A percentile compares a stretch with the other conserved stretches of the same genome.
Conservation (phyloP, 352 stramenopile species). For the Pythium coloratum region DNA sequence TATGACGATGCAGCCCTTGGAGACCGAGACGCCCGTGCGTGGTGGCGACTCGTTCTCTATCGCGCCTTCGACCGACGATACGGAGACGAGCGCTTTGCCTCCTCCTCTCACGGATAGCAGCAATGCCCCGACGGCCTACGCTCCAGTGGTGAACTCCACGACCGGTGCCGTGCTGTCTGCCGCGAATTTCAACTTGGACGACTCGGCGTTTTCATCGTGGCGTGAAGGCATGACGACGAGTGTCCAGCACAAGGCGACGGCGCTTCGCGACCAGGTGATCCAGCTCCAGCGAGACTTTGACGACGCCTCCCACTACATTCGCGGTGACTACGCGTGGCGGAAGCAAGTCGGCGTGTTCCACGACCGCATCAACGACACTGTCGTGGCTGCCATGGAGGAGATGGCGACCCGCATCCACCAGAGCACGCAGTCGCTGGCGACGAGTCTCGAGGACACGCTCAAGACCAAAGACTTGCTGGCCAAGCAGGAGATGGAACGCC, state of each 20-base stretch:
- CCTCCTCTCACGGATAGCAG: background rate
- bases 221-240: slow-evolving; percentile 35
- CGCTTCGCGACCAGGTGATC: slow-evolving; percentile 35
- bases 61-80: background rate
- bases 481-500: slow-evolving; percentile 39
- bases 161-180: slow-evolving; percentile 7
- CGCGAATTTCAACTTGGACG: slow-evolving; percentile 14
- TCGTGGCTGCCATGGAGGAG: slow-evolving; percentile 28
- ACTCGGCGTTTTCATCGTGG: slow-evolving; percentile 39
- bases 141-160: background rate
- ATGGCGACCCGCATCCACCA: slow-evolving; percentile 30
- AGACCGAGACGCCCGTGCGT: background rate
- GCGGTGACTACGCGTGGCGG: slow-evolving; percentile 61
- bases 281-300: slow-evolving; percentile 53
- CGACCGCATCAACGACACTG: slow-evolving; percentile 44
- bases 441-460: slow-evolving; percentile 43
- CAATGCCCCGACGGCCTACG: background rate
- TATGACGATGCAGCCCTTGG: background rate
- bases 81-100: background rate
- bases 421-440: slow-evolving; percentile 35
- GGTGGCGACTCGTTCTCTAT: background rate
- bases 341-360: slow-evolving; percentile 53
- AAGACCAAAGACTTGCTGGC: slow-evolving; percentile 33
- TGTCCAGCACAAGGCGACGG: slow-evolving; percentile 26
- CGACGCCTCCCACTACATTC: slow-evolving; percentile 53